Percentiles rank a stretch among this genome's conserved stretches.
These are phyloP conservation scores for Escallonia rubra DNA, from an alignment of 129 eudicot genomes.

Conservation along the genomic window DNA sequence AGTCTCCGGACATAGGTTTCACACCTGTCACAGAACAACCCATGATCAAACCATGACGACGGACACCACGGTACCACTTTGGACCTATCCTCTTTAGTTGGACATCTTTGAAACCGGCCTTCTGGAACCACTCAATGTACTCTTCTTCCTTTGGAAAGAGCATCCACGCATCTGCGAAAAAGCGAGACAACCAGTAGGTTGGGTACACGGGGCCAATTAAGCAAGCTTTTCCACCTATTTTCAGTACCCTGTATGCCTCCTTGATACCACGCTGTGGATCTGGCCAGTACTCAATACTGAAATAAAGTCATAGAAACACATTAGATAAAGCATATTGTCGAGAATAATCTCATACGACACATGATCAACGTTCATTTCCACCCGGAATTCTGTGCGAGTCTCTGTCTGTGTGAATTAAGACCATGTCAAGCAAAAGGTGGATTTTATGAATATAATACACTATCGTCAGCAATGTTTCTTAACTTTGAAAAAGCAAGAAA, in stretches of 20 bases:
- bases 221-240: conserved; percentile 88
- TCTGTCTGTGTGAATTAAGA: no score
- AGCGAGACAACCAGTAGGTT: conserved; percentile 85
- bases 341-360: no score
- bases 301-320: conserved; percentile 36
- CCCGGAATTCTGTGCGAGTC: no score
- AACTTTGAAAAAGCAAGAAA: conserved; percentile 30
- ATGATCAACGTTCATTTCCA: no score
- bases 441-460: no score
- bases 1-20: conserved; percentile 45
- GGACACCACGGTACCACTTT: conserved; percentile 98
- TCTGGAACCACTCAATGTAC: conserved; percentile 90
- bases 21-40: conserved; percentile 86
- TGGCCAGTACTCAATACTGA: conserved; percentile 98
- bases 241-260: conserved; percentile 96
- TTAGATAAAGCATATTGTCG: no score
- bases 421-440: no score
- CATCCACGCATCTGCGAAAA: conserved; percentile 98
- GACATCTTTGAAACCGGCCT: conserved; percentile 88
- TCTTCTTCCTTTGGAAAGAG: conserved; percentile 96
- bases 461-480: no score
- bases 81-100: conserved; percentile 90
- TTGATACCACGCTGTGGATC: conserved; percentile 96
- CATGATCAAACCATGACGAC: conserved; percentile 95
- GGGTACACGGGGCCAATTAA: conserved; percentile 92